Evolutionary conservation across 2,329 filamentous ascomycete species (phyloP).

Genomic region (Colletotrichum sp.): DNA sequence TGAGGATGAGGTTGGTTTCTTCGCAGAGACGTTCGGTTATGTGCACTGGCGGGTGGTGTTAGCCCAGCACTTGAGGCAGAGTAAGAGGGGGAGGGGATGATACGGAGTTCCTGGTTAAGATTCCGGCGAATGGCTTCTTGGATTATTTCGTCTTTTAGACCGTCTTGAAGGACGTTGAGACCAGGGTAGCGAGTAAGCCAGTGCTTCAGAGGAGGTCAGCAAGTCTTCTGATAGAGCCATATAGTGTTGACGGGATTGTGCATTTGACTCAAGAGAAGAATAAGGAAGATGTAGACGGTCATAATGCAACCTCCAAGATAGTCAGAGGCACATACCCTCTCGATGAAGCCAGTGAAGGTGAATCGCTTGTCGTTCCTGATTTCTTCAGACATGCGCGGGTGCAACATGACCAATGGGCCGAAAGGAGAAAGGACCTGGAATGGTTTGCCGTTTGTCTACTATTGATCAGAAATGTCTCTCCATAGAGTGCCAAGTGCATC

Average conservation of each 20-base stretch:
- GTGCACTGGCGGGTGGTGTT: not conserved
- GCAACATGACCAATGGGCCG: not conserved
- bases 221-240: not conserved
- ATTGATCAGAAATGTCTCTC: not conserved
- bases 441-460: not conserved
- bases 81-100: accelerated
- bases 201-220: not conserved
- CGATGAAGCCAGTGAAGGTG: not conserved
- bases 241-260: no score
- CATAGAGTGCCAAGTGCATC: no score
- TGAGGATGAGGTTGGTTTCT: not conserved
- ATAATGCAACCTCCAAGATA: no score
- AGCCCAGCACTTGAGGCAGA: no score
- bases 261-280: no score
- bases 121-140: not conserved
- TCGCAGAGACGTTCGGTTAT: not conserved
- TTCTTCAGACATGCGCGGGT: not conserved
- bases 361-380: not conserved
- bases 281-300: no score
- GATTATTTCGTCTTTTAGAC: not conserved
- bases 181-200: slow-evolving; percentile 1
- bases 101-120: slow-evolving; percentile 1
- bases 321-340: not conserved
- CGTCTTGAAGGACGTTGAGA: not conserved
- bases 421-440: not conserved